phyloP scores from a whole-genome alignment of 2,329 filamentous ascomycete species.

The Neobulgaria alba region DNA sequence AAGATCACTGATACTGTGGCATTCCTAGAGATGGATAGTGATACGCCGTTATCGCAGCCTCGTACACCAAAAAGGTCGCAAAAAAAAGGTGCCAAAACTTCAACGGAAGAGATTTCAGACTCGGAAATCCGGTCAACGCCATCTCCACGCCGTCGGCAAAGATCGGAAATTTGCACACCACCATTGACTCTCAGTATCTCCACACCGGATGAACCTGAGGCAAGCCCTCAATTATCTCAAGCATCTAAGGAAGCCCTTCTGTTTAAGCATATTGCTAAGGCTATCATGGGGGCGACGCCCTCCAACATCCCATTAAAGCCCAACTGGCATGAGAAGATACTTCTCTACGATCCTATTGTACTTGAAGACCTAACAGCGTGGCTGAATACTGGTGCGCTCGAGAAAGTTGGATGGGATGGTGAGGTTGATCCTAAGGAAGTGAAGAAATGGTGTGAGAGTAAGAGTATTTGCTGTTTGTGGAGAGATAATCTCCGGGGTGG shows the following conservation, averaged over 20 bases:
- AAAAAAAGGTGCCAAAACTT: slow-evolving; percentile 13
- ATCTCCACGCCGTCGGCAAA: slow-evolving; percentile 21
- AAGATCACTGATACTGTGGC: slow-evolving; percentile 13
- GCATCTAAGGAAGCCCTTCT: slow-evolving; percentile 37
- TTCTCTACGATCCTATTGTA: slow-evolving; percentile 86
- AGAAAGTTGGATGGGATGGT: slow-evolving; percentile 53
- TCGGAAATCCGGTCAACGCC: slow-evolving; percentile 31
- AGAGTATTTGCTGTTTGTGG: slow-evolving; percentile 78
- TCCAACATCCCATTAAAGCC: slow-evolving; percentile 42
- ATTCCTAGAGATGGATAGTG: slow-evolving; percentile 16
- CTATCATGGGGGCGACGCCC: slow-evolving; percentile 42
- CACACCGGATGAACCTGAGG: slow-evolving; percentile 3
- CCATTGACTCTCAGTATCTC: slow-evolving; percentile 13
- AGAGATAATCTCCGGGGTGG: slow-evolving; percentile 30
- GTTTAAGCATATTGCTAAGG: slow-evolving; percentile 46
- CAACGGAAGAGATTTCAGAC: slow-evolving; percentile 42
- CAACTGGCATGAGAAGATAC: slow-evolving; percentile 86
- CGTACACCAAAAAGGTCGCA: slow-evolving; percentile 26
- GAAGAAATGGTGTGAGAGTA: slow-evolving; percentile 83
- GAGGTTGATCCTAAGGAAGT: slow-evolving; percentile 58
- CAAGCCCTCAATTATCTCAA: slow-evolving; percentile 17
- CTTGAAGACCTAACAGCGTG: slow-evolving; percentile 78
- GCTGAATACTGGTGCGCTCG: slow-evolving; percentile 66
- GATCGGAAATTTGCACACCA: slow-evolving; percentile 13
- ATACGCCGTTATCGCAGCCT: slow-evolving; percentile 14